These are phyloP conservation scores for Geosmithia flava DNA, from an alignment of 2,329 filamentous ascomycete species.

Conservation along the genomic window DNA sequence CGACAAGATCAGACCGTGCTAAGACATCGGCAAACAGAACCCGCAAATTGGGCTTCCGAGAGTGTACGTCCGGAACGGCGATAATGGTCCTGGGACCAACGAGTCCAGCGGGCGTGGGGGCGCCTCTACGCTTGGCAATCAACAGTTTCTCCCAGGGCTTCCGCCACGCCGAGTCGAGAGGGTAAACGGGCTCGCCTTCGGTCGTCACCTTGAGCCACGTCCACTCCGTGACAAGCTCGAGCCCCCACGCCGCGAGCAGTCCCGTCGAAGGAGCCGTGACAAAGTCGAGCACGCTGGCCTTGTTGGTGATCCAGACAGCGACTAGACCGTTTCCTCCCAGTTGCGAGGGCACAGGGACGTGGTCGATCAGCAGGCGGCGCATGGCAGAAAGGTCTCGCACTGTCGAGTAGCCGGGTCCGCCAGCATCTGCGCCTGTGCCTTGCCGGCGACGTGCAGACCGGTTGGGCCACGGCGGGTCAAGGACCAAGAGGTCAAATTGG, in stretches of 20 bases:
- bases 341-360: slow-evolving; percentile 42
- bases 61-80: slow-evolving; percentile 65
- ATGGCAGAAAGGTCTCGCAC: slow-evolving; percentile 33
- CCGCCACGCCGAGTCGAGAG: slow-evolving; percentile 49
- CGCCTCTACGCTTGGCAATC: slow-evolving; percentile 36
- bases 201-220: slow-evolving; percentile 65
- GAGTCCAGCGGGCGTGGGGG: slow-evolving; percentile 9
- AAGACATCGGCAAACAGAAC: slow-evolving; percentile 44
- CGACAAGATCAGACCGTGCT: slow-evolving; percentile 30
- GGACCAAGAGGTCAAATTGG: slow-evolving; percentile 53
- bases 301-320: slow-evolving; percentile 71
- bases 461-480: slow-evolving; percentile 78
- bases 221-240: slow-evolving; percentile 59
- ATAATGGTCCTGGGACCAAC: slow-evolving; percentile 46
- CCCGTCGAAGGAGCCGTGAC: slow-evolving; percentile 20
- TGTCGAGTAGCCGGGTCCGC: slow-evolving; percentile 31
- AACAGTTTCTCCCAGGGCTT: slow-evolving; percentile 69
- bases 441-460: slow-evolving; percentile 52
- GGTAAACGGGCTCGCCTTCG: slow-evolving; percentile 50
- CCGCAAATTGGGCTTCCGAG: slow-evolving; percentile 63
- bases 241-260: slow-evolving; percentile 49
- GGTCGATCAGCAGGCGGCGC: slow-evolving; percentile 29
- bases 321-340: slow-evolving; percentile 45
- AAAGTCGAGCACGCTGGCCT: slow-evolving; percentile 43
- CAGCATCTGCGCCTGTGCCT: not conserved